A percentile compares a stretch with the other conserved stretches of the same genome.
Evolutionary conservation across 306 rosid species (phyloP).

Genomic region (Cucumis hystrix): DNA sequence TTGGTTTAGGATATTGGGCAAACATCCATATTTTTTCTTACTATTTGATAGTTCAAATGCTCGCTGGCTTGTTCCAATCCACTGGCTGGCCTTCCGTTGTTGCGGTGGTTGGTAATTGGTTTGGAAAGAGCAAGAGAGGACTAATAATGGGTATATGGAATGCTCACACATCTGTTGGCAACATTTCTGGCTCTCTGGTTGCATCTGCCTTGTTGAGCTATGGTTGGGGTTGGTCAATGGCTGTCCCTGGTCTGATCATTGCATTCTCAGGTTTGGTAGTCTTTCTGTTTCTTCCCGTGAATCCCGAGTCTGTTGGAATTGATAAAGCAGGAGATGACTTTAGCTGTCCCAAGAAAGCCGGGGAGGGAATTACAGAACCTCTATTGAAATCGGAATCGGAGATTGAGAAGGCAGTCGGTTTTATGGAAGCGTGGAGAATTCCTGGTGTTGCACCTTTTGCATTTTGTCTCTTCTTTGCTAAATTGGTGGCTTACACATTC

Average conservation of each 20-base stretch:
- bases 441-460: conserved; percentile 99
- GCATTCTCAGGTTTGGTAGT: conserved; percentile 49
- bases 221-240: conserved; percentile 99
- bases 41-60: conserved; percentile 55
- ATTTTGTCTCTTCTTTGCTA: conserved; percentile 82
- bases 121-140: conserved; percentile 94
- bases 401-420: conserved; percentile 48
- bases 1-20: conserved; percentile 84
- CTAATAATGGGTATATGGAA: conserved; percentile 98
- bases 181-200: conserved; percentile 76
- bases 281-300: conserved; percentile 52
- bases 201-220: conserved; percentile 73
- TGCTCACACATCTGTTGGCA: conserved; percentile 95
- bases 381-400: conserved; percentile 29
- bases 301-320: conserved; percentile 61
- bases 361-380: conserved; percentile 39
- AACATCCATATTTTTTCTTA: conserved; percentile 62
- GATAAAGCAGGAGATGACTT: conserved; percentile 39
- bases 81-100: conserved; percentile 99
- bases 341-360: conserved; percentile 37
- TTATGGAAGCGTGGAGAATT: conserved; percentile 91
- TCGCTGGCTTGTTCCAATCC: conserved; percentile 90
- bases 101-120: conserved; percentile 92
- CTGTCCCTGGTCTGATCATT: conserved; percentile 59
- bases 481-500: conserved; percentile 96